Evolutionary conservation across 495 filamentous ascomycete genomes (phyloP), one percentile per base, ranked within the genome.

Genomic region (Aspergillus biplanus): DNA sequence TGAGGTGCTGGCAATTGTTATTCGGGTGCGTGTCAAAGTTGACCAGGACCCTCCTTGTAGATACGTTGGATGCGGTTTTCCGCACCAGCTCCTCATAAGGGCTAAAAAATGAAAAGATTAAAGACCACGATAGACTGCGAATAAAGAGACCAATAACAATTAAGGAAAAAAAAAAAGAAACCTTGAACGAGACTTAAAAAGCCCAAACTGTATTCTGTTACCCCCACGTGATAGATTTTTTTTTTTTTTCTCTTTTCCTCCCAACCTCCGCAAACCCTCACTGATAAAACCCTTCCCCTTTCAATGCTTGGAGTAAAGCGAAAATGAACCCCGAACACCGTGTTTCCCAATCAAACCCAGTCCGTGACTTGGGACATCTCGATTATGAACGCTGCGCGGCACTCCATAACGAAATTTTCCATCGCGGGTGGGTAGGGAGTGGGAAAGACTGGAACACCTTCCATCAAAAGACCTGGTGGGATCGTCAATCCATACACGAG

Each of bases 391-490:
- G 44, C 44, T 48, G 44, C 16, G 44, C 44, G 7, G 44, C 44
- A 18, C 44, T 48, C 7, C 52, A 55, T 15, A 55, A 55, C 27
- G 52, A 55, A 34, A 55, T 55, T 15, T 16, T 55, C 13, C 35
- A 55, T 15, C 33, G 12, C 12, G 52, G 52, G 2, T 55, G 52
- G 52, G 33, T 34, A 55, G 52, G 31, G 18, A 55, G 52, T 34
- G 52, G 31, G 27, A 33, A 34, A 33, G 52, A 35, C 52, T 55
- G 52, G 52, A 34, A 48, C 44, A 48, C 6, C 44, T 48, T 55
- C 27, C 52, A 55, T 15, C 52, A 12, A 34, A 33, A 34, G 35
- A 55, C 27, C 33, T 55, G 52, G 52, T 55, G 52, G 52, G 27
- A 55, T n/a, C 7, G 35, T 7, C 27, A 55, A 55, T 33, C 52